Base-by-base conservation (phyloP, 257 asterid genomes). In the Ajuga chamaepitys region DNA sequence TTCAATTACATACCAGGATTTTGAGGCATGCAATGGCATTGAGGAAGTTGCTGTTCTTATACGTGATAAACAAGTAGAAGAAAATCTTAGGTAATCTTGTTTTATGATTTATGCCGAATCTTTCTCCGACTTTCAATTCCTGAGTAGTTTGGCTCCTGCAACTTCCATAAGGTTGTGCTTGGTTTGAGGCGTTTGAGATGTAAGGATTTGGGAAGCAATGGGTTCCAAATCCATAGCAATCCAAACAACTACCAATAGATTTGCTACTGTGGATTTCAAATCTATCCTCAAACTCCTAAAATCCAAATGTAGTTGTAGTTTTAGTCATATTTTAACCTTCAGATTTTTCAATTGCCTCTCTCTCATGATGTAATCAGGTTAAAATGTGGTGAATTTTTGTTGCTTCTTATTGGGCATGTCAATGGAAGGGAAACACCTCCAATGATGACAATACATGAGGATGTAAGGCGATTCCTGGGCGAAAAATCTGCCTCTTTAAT, bases 401-500 rank as follows among this genome's bases (percentile, higher is more conserved):
- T 86, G 82, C 96, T 93, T 71, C 92, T 90, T 42, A 88, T 86
- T 65, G 97, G 99, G 37, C 96, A 88, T 70, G 81, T 90, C 66
- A 83, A 89, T 37, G 95, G 97, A 61, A 81, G 92, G 78, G 88
- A 88, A 66, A 78, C 75, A 52, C 71, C 95, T 58, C 97, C 97
- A 64, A 88, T 88, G 99, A 87, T 84, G 76, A 79, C 86, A 25
- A 81, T 89, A 71, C 94, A 89, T 26, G 96, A 90, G 16, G 97
- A 89, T 13, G 68, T 89, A 60, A 82, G 88, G 81, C 88, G 76
- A 68, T 88, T 77, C 70, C 86, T 90, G 0, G 97, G 96, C 9
- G 97, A 90, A 60, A 86, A 90, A 80, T 75, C 95, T 2, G 99
- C 95, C 59, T 90, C 97, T 21, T 81, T 94, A 72, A 86, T 94